Evolutionary conservation across 306 rosid genomes (phyloP).

Genomic region (Aeschynomene evenia): DNA sequence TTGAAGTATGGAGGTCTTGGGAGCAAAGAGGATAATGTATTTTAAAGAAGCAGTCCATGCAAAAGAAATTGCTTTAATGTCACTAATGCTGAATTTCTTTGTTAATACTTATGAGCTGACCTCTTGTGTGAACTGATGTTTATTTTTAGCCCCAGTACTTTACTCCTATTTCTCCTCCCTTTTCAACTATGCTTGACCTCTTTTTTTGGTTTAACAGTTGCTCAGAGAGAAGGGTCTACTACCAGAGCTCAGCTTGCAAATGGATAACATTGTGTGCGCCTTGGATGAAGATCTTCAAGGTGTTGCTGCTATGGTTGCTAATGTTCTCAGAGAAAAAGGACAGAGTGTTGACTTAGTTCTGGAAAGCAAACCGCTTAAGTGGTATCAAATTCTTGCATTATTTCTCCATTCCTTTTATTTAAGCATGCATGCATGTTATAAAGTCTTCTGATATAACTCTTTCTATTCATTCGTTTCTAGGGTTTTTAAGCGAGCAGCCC

Average conservation of each 20-base stretch:
- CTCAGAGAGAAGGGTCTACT: constrained; percentile 89
- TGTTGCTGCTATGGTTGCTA: constrained; percentile 81
- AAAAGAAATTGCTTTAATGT: not conserved
- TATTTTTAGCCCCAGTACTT: constrained; percentile 6
- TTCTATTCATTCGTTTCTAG: constrained; percentile 37
- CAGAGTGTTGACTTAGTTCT: constrained; percentile 84
- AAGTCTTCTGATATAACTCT: constrained; percentile 21
- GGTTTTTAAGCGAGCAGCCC: constrained; percentile 82
- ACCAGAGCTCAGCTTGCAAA: constrained; percentile 63
- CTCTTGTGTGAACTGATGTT: constrained; percentile 18
- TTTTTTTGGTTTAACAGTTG: constrained; percentile 46
- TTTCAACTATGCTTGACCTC: not conserved
- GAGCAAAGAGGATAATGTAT: not conserved
- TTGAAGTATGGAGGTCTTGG: not conserved
- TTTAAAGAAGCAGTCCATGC: not conserved
- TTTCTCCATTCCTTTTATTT: constrained; percentile 1
- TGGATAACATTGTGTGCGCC: constrained; percentile 79
- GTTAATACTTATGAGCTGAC: constrained; percentile 16
- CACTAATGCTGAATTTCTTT: constrained; percentile 8
- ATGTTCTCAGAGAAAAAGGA: constrained; percentile 71
- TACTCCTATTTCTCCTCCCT: not conserved
- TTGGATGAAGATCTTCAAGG: constrained; percentile 90
- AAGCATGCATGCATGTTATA: not conserved
- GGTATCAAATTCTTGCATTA: constrained; percentile 43
- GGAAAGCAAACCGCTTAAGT: constrained; percentile 92